phyloP scores from a whole-genome alignment of 2,329 filamentous ascomycete species.

The Fusarium begoniae region DNA sequence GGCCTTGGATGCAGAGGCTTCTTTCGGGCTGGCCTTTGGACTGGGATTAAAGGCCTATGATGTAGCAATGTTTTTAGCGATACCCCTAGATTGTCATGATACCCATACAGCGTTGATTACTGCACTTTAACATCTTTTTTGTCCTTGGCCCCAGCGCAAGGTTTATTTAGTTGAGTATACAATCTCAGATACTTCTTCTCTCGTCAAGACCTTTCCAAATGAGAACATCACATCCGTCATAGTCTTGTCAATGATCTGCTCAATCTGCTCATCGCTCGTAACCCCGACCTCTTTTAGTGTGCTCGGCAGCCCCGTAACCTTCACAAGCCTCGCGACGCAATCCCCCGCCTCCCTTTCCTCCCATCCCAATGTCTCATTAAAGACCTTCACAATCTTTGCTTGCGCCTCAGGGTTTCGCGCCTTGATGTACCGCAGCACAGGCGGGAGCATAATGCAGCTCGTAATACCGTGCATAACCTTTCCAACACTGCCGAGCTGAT shows the following conservation, averaged over 20 bases:
- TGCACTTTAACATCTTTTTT: background rate
- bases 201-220: background rate
- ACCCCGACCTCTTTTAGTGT: background rate
- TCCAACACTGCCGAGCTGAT: conserved; percentile 14
- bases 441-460: conserved; percentile 12
- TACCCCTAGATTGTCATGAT: background rate
- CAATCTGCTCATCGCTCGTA: background rate
- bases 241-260: conserved; percentile 15
- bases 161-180: conserved; percentile 6
- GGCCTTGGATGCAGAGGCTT: background rate
- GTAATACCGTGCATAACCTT: conserved; percentile 21
- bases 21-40: background rate
- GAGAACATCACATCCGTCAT: conserved; percentile 26
- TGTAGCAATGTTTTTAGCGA: background rate
- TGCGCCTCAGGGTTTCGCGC: background rate
- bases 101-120: background rate
- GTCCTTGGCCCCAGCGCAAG: no score
- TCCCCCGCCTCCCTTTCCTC: background rate
- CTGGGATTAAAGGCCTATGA: background rate
- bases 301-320: background rate
- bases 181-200: conserved; percentile 6
- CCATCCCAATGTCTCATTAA: conserved; percentile 9
- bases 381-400: background rate
- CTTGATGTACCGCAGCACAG: conserved; percentile 12
- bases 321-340: background rate